These are phyloP conservation scores for Gossypium mustelinum DNA, from an alignment of 345 rosid genomes.

Conservation along the genomic window DNA sequence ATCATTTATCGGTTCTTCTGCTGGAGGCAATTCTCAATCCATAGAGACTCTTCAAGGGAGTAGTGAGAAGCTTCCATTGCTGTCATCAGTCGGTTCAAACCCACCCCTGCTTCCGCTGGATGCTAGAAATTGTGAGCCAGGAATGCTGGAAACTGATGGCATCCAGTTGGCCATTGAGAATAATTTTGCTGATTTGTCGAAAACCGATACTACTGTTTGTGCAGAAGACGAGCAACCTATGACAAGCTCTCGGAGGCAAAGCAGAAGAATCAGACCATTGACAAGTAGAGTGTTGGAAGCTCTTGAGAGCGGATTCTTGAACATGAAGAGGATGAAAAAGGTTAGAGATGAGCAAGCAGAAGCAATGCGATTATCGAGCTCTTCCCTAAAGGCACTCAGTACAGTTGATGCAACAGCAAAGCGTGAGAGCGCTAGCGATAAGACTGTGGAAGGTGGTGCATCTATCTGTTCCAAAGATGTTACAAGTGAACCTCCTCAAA, in stretches of 20 bases:
- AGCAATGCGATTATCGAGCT: conserved; percentile 21
- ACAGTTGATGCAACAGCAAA: conserved; percentile 19
- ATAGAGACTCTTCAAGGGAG: conserved; percentile 12
- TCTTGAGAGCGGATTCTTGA: conserved; percentile 47
- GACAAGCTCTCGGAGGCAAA: conserved; percentile 46
- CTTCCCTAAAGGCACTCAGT: conserved; percentile 28
- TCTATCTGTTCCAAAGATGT: not conserved
- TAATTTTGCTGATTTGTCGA: conserved; percentile 6
- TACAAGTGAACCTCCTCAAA: conserved; percentile 10
- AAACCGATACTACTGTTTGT: conserved; percentile 12
- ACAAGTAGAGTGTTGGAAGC: conserved; percentile 67
- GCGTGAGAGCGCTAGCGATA: conserved; percentile 6
- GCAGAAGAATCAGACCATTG: conserved; percentile 66
- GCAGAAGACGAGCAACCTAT: conserved; percentile 19
- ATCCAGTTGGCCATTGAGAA: conserved; percentile 14
- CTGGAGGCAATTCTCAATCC: conserved; percentile 24
- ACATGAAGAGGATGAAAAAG: conserved; percentile 31
- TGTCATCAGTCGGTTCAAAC: conserved; percentile 31
- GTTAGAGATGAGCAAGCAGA: conserved; percentile 23
- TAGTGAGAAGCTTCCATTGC: conserved; percentile 19
- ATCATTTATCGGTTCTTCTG: conserved; percentile 10
- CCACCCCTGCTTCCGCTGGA: conserved; percentile 21
- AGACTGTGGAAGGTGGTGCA: conserved; percentile 15
- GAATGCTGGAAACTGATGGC: conserved; percentile 18
- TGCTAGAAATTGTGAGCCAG: conserved; percentile 19